phyloP scores from a whole-genome alignment of 345 rosid genomes.

The Eucalyptus regnans region DNA sequence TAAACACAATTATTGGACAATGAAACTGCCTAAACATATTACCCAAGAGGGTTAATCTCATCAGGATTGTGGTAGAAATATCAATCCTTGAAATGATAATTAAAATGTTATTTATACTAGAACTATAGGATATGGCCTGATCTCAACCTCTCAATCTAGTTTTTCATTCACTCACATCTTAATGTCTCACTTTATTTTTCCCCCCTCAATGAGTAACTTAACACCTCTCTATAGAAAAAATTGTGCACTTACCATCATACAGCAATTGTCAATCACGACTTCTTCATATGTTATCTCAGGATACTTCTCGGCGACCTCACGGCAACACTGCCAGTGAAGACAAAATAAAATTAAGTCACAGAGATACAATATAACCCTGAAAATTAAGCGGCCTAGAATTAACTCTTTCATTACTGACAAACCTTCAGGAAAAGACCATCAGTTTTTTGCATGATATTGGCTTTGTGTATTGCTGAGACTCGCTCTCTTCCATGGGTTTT shows the following conservation, averaged over 20 bases:
- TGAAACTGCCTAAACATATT: neutral
- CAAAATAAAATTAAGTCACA: neutral
- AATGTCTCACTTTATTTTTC: neutral
- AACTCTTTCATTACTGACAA: neutral
- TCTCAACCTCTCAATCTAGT: neutral
- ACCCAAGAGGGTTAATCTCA: neutral
- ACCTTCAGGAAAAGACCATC: conserved; percentile 99
- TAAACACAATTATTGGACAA: neutral
- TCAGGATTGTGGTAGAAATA: neutral
- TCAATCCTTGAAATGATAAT: neutral
- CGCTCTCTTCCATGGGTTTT: conserved; percentile 93
- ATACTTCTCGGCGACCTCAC: conserved; percentile 97
- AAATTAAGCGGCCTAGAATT: neutral
- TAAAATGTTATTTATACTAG: neutral
- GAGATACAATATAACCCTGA: neutral
- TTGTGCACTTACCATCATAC: conserved; percentile 79
- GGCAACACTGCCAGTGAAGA: conserved; percentile 71
- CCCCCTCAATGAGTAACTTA: neutral
- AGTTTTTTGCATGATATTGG: conserved; percentile 98
- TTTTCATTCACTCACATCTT: neutral
- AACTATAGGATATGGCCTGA: neutral
- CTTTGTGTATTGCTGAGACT: conserved; percentile 97
- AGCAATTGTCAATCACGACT: conserved; percentile 99
- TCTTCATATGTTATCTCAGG: conserved; percentile 94
- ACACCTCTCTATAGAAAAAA: neutral